Evolutionary conservation across 2,329 filamentous ascomycete genomes (phyloP).

Genomic region (Ascomycota sp.): DNA sequence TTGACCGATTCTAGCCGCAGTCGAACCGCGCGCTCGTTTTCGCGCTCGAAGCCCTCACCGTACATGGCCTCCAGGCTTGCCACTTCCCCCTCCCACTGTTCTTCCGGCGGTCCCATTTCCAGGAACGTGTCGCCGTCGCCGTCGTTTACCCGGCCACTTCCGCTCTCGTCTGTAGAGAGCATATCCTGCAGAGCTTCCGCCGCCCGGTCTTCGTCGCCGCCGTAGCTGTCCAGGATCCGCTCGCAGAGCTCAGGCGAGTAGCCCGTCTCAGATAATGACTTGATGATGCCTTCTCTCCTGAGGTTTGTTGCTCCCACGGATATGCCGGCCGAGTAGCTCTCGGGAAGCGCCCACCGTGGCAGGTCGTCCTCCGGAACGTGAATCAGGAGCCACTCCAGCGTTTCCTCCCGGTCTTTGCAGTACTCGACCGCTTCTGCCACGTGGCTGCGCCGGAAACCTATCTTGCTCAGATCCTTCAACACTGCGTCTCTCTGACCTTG

Average conservation of each 20-base stretch:
- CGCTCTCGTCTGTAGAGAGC: slow-evolving; percentile 8
- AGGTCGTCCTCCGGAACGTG: slow-evolving; percentile 94
- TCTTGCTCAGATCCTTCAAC: slow-evolving; percentile 50
- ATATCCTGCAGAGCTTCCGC: slow-evolving; percentile 57
- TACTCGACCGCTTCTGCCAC: slow-evolving; percentile 70
- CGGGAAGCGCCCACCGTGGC: slow-evolving; percentile 79
- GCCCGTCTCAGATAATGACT: slow-evolving; percentile 60
- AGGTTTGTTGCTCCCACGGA: slow-evolving; percentile 68
- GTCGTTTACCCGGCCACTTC: no score
- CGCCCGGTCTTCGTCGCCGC: slow-evolving; percentile 53
- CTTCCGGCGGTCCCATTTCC: slow-evolving; percentile 30
- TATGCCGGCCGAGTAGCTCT: slow-evolving; percentile 78
- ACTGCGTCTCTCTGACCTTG: slow-evolving; percentile 34
- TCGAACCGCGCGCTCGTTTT: slow-evolving; percentile 44
- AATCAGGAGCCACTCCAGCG: slow-evolving; percentile 86
- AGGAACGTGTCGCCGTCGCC: slow-evolving; percentile 20
- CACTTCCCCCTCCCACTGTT: slow-evolving; percentile 72
- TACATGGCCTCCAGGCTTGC: slow-evolving; percentile 71
- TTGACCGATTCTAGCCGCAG: slow-evolving; percentile 41
- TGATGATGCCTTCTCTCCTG: slow-evolving; percentile 61
- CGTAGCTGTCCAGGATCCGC: slow-evolving; percentile 49
- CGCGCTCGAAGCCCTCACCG: slow-evolving; percentile 45
- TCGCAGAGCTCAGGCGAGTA: slow-evolving; percentile 74
- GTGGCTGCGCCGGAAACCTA: slow-evolving; percentile 80
- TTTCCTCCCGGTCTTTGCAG: slow-evolving; percentile 82